A percentile compares a stretch with the other conserved stretches of the same genome.
phyloP scores from a whole-genome alignment of 2,329 filamentous ascomycete genomes.

The Fusarium sp. region DNA sequence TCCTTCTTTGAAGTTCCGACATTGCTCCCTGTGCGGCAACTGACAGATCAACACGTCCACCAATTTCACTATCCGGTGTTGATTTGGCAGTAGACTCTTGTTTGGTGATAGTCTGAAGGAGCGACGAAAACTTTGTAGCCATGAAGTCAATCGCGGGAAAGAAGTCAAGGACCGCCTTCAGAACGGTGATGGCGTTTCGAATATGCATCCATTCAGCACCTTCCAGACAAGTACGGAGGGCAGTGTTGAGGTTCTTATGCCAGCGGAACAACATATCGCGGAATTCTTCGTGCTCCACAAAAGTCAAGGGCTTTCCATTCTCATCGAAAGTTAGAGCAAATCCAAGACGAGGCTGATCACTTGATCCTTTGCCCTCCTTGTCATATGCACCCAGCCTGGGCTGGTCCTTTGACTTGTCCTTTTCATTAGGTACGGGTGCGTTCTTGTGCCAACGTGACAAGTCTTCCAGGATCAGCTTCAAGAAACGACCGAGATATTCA shows the following conservation, averaged over 20 bases:
- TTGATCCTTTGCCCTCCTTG: conserved; percentile 73
- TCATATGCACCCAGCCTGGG: conserved; percentile 81
- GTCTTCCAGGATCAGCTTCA: conserved; percentile 84
- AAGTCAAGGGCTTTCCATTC: conserved; percentile 72
- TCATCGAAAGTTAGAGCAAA: conserved; percentile 81
- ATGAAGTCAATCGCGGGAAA: conserved; percentile 94
- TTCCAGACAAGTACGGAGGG: conserved; percentile 83
- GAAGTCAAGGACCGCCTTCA: conserved; percentile 82
- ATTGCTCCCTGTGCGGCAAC: conserved; percentile 78
- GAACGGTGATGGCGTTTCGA: conserved; percentile 89
- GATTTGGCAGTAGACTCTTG: conserved; percentile 67
- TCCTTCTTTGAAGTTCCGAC: conserved; percentile 75
- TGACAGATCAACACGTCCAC: conserved; percentile 77
- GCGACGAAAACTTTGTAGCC: conserved; percentile 73
- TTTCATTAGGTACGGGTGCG: conserved; percentile 63
- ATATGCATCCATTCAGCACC: conserved; percentile 97
- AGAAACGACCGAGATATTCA: conserved; percentile 91
- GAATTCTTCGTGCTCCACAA: conserved; percentile 88
- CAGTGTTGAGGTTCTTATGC: conserved; percentile 84
- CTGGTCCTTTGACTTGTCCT: conserved; percentile 55
- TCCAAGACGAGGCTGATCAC: conserved; percentile 73
- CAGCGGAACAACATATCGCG: conserved; percentile 87
- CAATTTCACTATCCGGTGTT: conserved; percentile 62
- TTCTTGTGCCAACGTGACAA: conserved; percentile 87
- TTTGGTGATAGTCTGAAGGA: conserved; percentile 74